Evolutionary conservation across 768 basidiomycete species (phyloP).

Genomic region (Xerocomellus amylosporus): DNA sequence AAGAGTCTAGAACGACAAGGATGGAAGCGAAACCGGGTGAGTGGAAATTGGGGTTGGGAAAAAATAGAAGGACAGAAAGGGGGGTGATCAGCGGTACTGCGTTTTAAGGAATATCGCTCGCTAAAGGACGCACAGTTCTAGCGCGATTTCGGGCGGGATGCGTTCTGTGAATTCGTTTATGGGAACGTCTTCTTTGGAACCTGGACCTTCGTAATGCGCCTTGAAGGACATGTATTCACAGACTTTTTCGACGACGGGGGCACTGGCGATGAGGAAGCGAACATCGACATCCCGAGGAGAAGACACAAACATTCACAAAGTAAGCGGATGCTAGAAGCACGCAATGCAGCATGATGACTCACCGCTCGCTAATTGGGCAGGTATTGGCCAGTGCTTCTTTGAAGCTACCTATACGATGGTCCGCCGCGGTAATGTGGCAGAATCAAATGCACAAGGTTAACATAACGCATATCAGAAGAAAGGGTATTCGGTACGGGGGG

Average conservation of each 20-base stretch:
- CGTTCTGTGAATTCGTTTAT: conserved; percentile 75
- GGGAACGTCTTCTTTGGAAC: conserved; percentile 75
- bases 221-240: conserved; percentile 90
- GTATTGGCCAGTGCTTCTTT: conserved; percentile 70
- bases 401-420: conserved; percentile 54
- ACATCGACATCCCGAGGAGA: not conserved
- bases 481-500: conserved; percentile 1
- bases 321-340: conserved; percentile 2
- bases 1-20: conserved; percentile 40
- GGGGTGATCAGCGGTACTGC: conserved; percentile 12
- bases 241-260: conserved; percentile 79
- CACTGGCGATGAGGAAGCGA: conserved; percentile 34
- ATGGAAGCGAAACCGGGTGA: not conserved
- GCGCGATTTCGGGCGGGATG: conserved; percentile 79
- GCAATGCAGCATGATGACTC: conserved; percentile 16
- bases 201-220: conserved; percentile 67
- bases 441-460: conserved; percentile 8
- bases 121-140: conserved; percentile 72
- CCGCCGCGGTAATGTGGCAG: conserved; percentile 7
- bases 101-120: not conserved
- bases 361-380: conserved; percentile 73
- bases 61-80: not conserved
- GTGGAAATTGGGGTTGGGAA: conserved; percentile 6
- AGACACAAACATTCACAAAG: not conserved
- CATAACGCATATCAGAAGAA: conserved; percentile 9